Evolutionary conservation across 139 green algal genomes (phyloP).

Genomic region (Picochlorum costavermella): DNA sequence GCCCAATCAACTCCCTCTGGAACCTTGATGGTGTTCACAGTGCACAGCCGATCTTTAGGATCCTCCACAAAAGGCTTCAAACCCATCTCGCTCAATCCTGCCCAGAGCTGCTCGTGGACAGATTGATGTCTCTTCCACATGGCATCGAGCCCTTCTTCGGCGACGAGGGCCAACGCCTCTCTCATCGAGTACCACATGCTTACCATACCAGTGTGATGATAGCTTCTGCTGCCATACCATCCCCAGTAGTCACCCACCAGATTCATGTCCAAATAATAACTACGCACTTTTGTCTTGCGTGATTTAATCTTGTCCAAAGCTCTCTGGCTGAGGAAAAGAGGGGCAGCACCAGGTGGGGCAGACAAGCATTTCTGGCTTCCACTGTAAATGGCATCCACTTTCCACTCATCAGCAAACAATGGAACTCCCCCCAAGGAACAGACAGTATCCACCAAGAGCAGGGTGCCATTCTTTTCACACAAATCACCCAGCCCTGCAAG

Average conservation of each 20-base stretch:
- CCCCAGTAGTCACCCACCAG: conserved; percentile 53
- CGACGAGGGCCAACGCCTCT: conserved; percentile 71
- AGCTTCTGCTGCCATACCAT: conserved; percentile 63
- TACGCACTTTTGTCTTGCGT: conserved; percentile 62
- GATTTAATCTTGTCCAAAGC: conserved; percentile 65
- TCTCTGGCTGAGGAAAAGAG: conserved; percentile 62
- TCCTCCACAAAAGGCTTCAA: conserved; percentile 74
- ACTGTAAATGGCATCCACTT: conserved; percentile 79
- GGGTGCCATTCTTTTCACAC: conserved; percentile 61
- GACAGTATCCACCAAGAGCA: conserved; percentile 92
- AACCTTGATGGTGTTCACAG: conserved; percentile 89
- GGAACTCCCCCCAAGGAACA: conserved; percentile 77
- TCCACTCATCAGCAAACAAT: conserved; percentile 44
- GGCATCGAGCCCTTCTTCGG: conserved; percentile 56
- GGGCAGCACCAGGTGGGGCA: conserved; percentile 62
- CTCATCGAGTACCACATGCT: conserved; percentile 80
- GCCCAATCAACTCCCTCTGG: conserved; percentile 75
- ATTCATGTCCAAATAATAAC: conserved; percentile 83
- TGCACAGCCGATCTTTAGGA: conserved; percentile 61
- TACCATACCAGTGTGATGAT: conserved; percentile 75
- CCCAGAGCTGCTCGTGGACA: conserved; percentile 64
- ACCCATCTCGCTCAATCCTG: conserved; percentile 59
- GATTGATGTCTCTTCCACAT: conserved; percentile 56
- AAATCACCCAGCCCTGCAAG: conserved; percentile 72
- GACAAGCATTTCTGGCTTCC: conserved; percentile 84